These are phyloP conservation scores for Stellera chamaejasme DNA, from an alignment of 345 rosid genomes.

Conservation along the genomic window DNA sequence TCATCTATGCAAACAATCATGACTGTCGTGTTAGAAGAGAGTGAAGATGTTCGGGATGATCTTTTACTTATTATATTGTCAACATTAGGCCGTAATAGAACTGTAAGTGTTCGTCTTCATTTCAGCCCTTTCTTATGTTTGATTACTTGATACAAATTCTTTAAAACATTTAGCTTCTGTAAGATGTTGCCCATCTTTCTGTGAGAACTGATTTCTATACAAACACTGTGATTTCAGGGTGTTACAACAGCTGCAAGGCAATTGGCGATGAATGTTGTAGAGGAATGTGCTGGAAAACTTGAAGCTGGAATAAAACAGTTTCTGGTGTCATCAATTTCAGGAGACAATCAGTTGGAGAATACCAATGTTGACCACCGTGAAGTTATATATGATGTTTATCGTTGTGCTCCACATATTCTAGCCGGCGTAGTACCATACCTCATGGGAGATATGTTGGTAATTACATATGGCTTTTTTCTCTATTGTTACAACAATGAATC, in stretches of 20 bases:
- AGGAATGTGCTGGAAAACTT: conserved; percentile 76
- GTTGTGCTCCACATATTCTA: conserved; percentile 80
- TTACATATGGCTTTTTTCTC: conserved; percentile 9
- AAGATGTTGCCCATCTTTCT: conserved; percentile 7
- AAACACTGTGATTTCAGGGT: conserved; percentile 39
- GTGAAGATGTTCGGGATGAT: conserved; percentile 84
- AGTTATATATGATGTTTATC: conserved; percentile 72
- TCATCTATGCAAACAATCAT: conserved; percentile 90
- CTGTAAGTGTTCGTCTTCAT: conserved; percentile 37
- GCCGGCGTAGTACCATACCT: conserved; percentile 83
- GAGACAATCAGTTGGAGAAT: conserved; percentile 48
- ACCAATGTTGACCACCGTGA: conserved; percentile 78
- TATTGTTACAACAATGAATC: conserved; percentile 3
- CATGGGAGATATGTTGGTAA: conserved; percentile 96
- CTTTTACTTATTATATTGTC: conserved; percentile 63
- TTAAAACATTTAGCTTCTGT: not conserved
- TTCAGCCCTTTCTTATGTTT: conserved; percentile 3
- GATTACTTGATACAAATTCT: not conserved
- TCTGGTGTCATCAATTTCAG: conserved; percentile 83
- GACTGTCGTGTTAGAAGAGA: conserved; percentile 80
- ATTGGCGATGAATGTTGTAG: conserved; percentile 88
- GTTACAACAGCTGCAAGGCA: conserved; percentile 57
- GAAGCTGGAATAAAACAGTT: conserved; percentile 83
- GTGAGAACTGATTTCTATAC: conserved; percentile 18
- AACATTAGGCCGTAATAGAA: conserved; percentile 62